Conservation (phyloP, 495 filamentous ascomycete genomes). For the Tuber borchii region DNA sequence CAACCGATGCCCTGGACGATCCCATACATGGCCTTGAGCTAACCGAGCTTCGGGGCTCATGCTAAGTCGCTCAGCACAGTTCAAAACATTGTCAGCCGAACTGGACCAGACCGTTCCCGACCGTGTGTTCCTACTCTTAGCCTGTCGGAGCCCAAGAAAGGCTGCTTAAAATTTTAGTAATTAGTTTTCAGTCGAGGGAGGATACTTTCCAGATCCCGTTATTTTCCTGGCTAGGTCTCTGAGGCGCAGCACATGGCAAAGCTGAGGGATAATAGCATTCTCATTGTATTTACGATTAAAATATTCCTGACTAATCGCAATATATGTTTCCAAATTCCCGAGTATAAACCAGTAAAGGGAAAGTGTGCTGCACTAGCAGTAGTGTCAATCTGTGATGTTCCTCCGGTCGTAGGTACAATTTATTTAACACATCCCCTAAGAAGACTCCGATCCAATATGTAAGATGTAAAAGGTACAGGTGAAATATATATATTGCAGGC, state of each 20-base stretch:
- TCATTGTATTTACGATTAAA: neutral
- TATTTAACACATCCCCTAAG: neutral
- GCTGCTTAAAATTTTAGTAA: neutral
- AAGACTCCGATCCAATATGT: neutral
- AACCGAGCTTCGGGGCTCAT: neutral
- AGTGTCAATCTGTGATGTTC: neutral
- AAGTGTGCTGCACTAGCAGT: neutral
- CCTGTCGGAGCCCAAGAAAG: neutral
- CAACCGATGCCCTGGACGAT: neutral
- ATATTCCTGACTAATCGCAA: neutral
- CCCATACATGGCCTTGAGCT: neutral
- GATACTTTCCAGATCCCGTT: neutral
- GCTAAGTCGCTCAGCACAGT: neutral
- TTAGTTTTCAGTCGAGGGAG: neutral
- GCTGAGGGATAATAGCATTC: neutral
- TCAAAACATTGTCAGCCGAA: neutral
- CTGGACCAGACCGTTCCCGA: neutral
- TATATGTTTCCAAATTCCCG: neutral
- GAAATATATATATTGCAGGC: neutral
- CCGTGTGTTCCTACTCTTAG: neutral
- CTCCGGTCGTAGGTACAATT: neutral
- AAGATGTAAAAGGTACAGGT: neutral
- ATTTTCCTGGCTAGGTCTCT: neutral
- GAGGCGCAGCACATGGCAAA: neutral
- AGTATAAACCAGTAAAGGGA: neutral